Evolutionary conservation across 202 grass and related monocot species (phyloP), one percentile per base, ranked within the genome.

Genomic region (Panicum hallii): DNA sequence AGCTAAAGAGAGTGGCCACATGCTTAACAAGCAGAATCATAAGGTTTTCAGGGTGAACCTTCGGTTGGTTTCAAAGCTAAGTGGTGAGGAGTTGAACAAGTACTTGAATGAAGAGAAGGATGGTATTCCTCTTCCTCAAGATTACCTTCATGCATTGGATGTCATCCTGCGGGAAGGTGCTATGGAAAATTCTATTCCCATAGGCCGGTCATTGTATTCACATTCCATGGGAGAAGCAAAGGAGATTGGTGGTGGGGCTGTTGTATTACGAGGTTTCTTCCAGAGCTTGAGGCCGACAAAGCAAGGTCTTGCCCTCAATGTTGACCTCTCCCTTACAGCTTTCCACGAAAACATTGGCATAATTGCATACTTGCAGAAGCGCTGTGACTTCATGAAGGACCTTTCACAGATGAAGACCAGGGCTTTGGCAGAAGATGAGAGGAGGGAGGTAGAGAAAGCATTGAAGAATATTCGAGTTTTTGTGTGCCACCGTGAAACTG

Each of bases 221-320:
- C 78, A 67, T 53, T 85, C 86, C 55, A 95, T 92, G 86, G 91
- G 84, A 79, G 93, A 87, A 87, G 87, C 82, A 72, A 95, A 78
- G 72, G 93, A 91, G 17, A 89, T 99, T 71, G 93, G 96, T 69
- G 93, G 96, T 63, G 96, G 96, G 17, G 91, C 89, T 92, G 88
- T 95, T 78, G 93, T 84, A 77, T 90, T 99, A 81, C 86, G 89
- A 82, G 96, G 96, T 45, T 99, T 95, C 67, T 99, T 95, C 79
- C 96, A 99, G 67, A 99, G 96, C 36, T 74, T 99, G 49, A 92
- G 89, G 65, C 88, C 96, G 11, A 94, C 93, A 11, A 93, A 95
- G 82, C 96, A 99, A 94, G 96, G 96, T 83, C 89, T 99, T 47
- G 89, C 96, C 6, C 96, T 99, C 66, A 99, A 99, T 88, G 91